phyloP scores from a whole-genome alignment of 345 rosid genomes.

The Aquilaria sinensis region DNA sequence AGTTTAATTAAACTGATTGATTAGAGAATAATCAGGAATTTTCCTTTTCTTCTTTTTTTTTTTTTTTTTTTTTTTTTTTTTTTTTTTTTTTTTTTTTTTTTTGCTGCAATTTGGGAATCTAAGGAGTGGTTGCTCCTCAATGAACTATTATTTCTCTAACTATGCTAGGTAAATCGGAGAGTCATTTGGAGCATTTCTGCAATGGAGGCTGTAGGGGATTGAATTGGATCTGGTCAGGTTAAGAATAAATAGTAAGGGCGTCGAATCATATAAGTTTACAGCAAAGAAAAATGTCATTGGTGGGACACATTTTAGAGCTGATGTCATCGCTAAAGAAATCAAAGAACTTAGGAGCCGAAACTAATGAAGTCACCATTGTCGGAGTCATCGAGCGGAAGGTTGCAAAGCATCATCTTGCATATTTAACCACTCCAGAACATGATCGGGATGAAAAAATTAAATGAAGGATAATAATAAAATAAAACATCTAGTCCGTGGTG shows the following conservation, averaged over 20 bases:
- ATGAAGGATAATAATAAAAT: too few species aligned
- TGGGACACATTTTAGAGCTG: constrained; percentile 46
- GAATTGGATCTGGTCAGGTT: constrained; percentile 3
- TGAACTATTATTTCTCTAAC: constrained; percentile 13
- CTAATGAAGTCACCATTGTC: constrained; percentile 5
- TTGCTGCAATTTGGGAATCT: constrained; percentile 23
- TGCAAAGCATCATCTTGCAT: constrained; percentile 19
- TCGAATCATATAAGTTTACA: constrained; percentile 60
- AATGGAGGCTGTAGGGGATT: not conserved
- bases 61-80: too few species aligned
- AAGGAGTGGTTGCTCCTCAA: constrained; percentile 59
- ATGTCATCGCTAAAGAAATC: constrained; percentile 37
- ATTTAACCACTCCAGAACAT: too few species aligned
- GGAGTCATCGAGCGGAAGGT: constrained; percentile 30
- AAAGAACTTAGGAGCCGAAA: constrained; percentile 34
- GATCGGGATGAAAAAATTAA: too few species aligned
- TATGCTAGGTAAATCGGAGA: constrained; percentile 29
- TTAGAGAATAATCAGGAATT: too few species aligned
- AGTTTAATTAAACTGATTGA: too few species aligned
- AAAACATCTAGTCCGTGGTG: too few species aligned
- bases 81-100: too few species aligned
- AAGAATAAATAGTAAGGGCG: constrained; percentile 13
- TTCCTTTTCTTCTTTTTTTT: too few species aligned
- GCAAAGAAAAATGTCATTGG: constrained; percentile 63
- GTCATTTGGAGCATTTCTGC: constrained; percentile 51